These are phyloP conservation scores for Phytophthora fragariae DNA, from an alignment of 352 stramenopile genomes.

Conservation along the genomic window DNA sequence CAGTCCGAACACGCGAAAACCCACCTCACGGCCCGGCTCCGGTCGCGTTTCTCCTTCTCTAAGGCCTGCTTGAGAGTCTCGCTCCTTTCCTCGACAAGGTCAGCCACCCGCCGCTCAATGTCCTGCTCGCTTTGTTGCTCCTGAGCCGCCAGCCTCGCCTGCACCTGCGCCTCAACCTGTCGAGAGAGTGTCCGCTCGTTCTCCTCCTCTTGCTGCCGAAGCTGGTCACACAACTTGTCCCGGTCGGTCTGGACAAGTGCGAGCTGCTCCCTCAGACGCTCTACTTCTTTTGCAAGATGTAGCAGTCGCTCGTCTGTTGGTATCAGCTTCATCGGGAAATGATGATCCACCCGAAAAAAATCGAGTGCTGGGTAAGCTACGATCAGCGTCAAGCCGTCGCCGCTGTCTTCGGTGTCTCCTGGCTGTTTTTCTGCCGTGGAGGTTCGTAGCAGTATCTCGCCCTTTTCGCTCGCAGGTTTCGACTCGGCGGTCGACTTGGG, in stretches of 20 bases:
- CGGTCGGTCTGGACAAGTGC: conserved; percentile 16
- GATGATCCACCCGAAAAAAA: conserved; percentile 43
- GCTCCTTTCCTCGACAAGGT: conserved; percentile 19
- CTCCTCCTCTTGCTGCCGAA: conserved; percentile 34
- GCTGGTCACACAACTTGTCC: conserved; percentile 34
- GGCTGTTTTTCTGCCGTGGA: conserved; percentile 27
- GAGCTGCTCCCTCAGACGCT: conserved; percentile 22
- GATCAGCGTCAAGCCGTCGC: conserved; percentile 29
- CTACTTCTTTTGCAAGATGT: conserved; percentile 27
- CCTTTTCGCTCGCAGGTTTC: conserved; percentile 37
- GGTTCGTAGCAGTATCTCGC: conserved; percentile 40
- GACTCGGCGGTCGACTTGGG: conserved; percentile 25
- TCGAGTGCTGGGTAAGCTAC: conserved; percentile 51
- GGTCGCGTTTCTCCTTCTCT: conserved; percentile 13
- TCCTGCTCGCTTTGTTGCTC: conserved; percentile 19
- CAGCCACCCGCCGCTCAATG: conserved; percentile 18
- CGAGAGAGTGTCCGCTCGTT: conserved; percentile 20
- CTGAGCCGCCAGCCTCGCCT: conserved; percentile 10
- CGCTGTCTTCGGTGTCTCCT: conserved; percentile 1
- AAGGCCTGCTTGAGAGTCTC: conserved; percentile 2
- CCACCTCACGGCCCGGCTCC: conserved; percentile 33
- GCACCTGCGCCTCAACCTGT: conserved; percentile 24
- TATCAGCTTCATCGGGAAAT: conserved; percentile 44
- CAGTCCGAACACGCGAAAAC: conserved; percentile 36
- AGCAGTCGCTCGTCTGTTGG: conserved; percentile 14